Evolutionary conservation across 192 early-diverging fungal genomes (phyloP), one percentile per base, ranked within the genome.

Genomic region (Chytriomyces confervae): DNA sequence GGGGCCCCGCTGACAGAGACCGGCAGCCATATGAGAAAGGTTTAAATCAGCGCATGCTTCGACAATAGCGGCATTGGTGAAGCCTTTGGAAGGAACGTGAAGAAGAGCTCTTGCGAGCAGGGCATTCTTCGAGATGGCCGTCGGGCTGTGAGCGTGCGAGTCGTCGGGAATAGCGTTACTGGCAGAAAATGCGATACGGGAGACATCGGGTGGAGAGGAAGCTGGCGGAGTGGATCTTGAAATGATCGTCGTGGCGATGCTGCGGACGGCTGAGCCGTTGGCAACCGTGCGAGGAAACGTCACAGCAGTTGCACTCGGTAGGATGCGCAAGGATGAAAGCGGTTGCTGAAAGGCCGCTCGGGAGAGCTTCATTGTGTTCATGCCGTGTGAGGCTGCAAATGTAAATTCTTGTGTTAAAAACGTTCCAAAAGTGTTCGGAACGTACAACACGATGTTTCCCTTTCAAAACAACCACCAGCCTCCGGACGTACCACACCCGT

Each of bases 41-140:
- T 93, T 94, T 45, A 93, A 82, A 9, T 84, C 84, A 45, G 83
- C 80, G 69, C 92, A 89, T 11, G 90, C 95, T 9, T 84, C 85
- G 6, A 78, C 72, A 0, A 98, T 76, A 1, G 91, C 88, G 20
- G 86, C 72, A n/a, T 82, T 84, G 0, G 93, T 90, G 94, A 94
- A 98, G 43, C 95, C 95, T 73, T 90, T 67, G 65, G 84, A 53
- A 49, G 90, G 86, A 2, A 96, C 93, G 71, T 90, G 87, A 43
- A 82, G 76, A 50, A 96, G 78, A 0, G 95, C 89, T 0, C 83
- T 85, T 50, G 89, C 84, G 43, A 95, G 86, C 27, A 96, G 53
- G 0, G 53, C 53, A 57, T 57, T 57, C 53, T 69, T 20, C 50
- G 78, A 27, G 20, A 24, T 47, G 18, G 71, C 18, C 0, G 51